Conservation (phyloP, 176 grass and related monocot genomes). For the Rhipidocladum racemiflorum region DNA sequence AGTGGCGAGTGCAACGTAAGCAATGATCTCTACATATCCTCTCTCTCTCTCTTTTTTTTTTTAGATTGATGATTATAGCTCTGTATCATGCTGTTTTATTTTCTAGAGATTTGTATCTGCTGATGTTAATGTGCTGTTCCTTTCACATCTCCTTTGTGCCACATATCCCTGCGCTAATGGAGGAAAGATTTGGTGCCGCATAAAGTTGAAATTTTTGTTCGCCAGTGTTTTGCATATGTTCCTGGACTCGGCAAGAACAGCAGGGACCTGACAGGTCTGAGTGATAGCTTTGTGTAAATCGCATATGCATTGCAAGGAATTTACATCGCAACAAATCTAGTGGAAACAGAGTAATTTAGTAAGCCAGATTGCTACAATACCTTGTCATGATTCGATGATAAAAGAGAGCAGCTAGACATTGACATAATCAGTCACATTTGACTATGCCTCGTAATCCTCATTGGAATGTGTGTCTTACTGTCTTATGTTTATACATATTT, state of each 20-base stretch:
- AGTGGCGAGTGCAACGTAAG: slow-evolving; percentile 51
- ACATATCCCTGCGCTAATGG: neutral
- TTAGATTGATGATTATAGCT: neutral
- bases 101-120: neutral
- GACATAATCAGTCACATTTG: neutral
- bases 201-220: neutral
- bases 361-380: neutral
- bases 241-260: neutral
- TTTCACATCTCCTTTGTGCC: neutral
- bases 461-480: neutral
- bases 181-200: neutral
- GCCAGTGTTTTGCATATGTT: neutral
- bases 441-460: no score
- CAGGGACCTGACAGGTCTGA: neutral
- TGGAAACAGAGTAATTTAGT: neutral
- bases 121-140: neutral
- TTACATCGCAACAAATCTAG: neutral
- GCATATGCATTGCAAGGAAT: neutral
- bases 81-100: neutral
- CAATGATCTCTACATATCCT: neutral
- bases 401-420: neutral
- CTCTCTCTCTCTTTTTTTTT: no score
- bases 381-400: neutral
- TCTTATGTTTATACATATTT: neutral
- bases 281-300: neutral